These are phyloP conservation scores for Knufia fluminis DNA, from an alignment of 2,329 filamentous ascomycete genomes.

Conservation along the genomic window DNA sequence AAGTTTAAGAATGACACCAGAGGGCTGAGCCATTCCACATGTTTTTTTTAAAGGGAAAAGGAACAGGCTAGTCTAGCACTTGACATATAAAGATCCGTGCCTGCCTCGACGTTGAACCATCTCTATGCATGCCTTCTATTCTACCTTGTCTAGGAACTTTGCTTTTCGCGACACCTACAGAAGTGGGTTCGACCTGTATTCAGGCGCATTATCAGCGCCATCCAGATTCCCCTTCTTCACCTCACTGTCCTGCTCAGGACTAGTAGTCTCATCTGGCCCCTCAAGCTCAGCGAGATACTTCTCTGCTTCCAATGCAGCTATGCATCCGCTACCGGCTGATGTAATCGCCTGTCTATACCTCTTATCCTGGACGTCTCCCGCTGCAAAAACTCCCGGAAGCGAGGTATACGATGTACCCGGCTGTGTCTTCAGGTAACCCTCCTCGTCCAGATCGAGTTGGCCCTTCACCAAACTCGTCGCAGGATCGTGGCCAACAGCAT, in stretches of 20 bases:
- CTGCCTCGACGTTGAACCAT: too few species aligned
- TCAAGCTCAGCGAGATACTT: constrained; percentile 71
- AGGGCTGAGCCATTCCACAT: too few species aligned
- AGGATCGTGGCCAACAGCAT: constrained; percentile 93
- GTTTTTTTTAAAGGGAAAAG: too few species aligned
- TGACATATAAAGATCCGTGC: too few species aligned
- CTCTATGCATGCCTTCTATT: too few species aligned
- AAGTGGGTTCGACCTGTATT: constrained; percentile 56
- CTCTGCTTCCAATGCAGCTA: constrained; percentile 92
- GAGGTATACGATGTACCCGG: constrained; percentile 83
- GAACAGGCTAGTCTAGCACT: too few species aligned
- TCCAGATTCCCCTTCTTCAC: constrained; percentile 43
- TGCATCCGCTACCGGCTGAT: constrained; percentile 88
- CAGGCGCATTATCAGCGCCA: constrained; percentile 42
- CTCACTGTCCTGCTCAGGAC: constrained; percentile 36
- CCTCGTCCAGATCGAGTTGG: constrained; percentile 76
- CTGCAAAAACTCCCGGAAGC: constrained; percentile 86
- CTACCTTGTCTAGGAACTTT: too few species aligned
- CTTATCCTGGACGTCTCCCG: constrained; percentile 98
- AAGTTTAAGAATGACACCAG: too few species aligned
- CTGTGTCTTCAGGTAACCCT: constrained; percentile 83
- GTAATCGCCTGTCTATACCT: constrained; percentile 95
- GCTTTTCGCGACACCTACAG: constrained; percentile 43
- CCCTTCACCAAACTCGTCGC: constrained; percentile 85
- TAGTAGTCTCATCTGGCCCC: constrained; percentile 26